Percentiles rank a stretch among this genome's conserved stretches.
Evolutionary conservation across 2,329 filamentous ascomycete species (phyloP).

Genomic region (Diaporthe eres): DNA sequence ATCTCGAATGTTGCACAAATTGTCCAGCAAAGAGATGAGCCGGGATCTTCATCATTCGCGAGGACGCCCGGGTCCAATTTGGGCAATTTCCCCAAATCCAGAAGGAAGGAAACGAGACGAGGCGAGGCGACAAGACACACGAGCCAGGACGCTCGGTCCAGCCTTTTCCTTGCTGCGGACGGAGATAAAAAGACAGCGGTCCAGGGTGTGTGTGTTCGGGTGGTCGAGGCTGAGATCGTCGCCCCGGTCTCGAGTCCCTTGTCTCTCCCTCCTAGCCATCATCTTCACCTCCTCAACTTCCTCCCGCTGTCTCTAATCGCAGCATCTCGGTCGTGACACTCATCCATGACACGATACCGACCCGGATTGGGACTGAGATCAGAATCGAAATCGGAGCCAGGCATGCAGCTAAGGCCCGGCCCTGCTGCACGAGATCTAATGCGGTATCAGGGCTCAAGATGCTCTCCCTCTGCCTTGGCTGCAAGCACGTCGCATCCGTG

Average conservation of each 20-base stretch:
- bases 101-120: constrained; percentile 27
- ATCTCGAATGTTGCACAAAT: constrained; percentile 16
- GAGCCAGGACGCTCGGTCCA: constrained; percentile 36
- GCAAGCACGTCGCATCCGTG: constrained; percentile 33
- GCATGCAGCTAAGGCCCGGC: constrained; percentile 31
- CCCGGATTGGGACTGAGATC: constrained; percentile 18
- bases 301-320: background rate
- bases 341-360: background rate
- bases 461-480: constrained; percentile 27
- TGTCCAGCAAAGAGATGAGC: constrained; percentile 22
- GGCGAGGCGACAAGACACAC: constrained; percentile 16
- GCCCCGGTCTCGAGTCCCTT: constrained; percentile 14
- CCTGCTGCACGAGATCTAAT: constrained; percentile 34
- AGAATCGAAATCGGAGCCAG: constrained; percentile 20
- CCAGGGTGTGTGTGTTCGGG: constrained; percentile 21
- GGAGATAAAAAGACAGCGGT: constrained; percentile 26
- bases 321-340: background rate
- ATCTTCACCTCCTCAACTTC: background rate
- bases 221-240: constrained; percentile 33
- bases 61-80: constrained; percentile 27
- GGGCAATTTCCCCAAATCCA: constrained; percentile 34
- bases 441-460: constrained; percentile 15
- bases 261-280: background rate
- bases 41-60: constrained; percentile 32
- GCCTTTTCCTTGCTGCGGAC: constrained; percentile 34